A percentile compares a stretch with the other conserved stretches of the same genome.
These are phyloP conservation scores for Hansenula lynferdii DNA, from an alignment of 1,139 yeast species.

Conservation along the genomic window DNA sequence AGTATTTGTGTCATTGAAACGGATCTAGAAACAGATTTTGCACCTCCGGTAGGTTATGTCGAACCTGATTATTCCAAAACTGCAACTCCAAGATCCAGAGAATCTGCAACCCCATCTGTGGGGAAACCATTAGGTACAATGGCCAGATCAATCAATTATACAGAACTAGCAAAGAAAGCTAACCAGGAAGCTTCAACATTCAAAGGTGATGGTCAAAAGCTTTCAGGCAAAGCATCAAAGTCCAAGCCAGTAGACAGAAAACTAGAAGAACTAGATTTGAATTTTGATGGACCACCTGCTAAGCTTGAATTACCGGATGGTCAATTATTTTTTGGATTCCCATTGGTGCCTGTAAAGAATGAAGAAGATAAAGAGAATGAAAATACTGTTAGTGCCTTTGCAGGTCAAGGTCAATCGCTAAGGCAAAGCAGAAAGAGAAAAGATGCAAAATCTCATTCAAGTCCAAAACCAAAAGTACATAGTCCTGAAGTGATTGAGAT, in stretches of 20 bases:
- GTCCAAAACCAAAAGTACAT: constrained; percentile 42
- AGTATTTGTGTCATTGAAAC: constrained; percentile 96
- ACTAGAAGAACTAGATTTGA: constrained; percentile 22
- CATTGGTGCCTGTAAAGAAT: constrained; percentile 66
- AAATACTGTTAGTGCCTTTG: constrained; percentile 32
- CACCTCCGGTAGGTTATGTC: constrained; percentile 97
- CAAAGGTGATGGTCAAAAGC: constrained; percentile 63
- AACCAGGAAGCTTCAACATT: constrained; percentile 32
- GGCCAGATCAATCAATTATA: constrained; percentile 75
- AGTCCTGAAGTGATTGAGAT: constrained; percentile 80
- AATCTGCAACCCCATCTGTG: constrained; percentile 26
- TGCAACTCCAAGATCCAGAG: constrained; percentile 14
- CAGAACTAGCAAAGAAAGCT: constrained; percentile 47
- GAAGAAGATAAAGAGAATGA: constrained; percentile 37
- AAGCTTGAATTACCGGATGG: constrained; percentile 76
- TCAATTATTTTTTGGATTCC: constrained; percentile 91
- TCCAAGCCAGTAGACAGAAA: constrained; percentile 11
- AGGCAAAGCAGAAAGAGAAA: constrained; percentile 74
- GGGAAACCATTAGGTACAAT: constrained; percentile 55
- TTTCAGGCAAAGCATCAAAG: constrained; percentile 51
- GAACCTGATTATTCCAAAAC: constrained; percentile 63
- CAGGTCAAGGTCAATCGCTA: constrained; percentile 65
- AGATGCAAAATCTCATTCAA: constrained; percentile 39
- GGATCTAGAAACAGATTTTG: constrained; percentile 95
- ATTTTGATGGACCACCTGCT: constrained; percentile 53